Base-by-base conservation (phyloP, 1,284 basidiomycete species). In the Apiotrichum sp. region DNA sequence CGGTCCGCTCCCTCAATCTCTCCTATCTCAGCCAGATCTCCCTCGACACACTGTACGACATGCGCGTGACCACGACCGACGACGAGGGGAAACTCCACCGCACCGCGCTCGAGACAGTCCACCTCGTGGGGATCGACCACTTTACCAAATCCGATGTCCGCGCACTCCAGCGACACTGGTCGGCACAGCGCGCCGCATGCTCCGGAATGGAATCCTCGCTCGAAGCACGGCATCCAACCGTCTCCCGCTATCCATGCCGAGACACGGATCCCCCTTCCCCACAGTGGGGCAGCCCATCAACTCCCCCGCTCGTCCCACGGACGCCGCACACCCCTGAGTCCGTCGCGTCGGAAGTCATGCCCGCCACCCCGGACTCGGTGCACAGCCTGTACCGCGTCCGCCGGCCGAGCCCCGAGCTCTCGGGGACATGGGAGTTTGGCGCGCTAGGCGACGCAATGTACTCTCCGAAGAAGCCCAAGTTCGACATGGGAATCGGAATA, bases 121-220 rank as follows among this genome's bases (percentile, higher is more conserved):
- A 64, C 33, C 48, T 73, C 7, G 62, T 68, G 0, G 71, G 70
- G 3, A 71, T 71, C 39, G 71, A 73, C 58, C 63, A 68, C 57
- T 60, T 73, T 40, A 73, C 71, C 1, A 54, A 65, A 7, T 52
- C 54, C 29, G 68, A 73, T 52, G 62, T 73, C 14, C 58, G 71
- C 2, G 32, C 50, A 2, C 54, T 71, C 8, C 69, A 71, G 55
- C 42, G 39, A 8, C 63, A 64, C 50, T 73, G 71, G 71, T 63
- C 67, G 22, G 53, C 47, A 10, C 66, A 69, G 47, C 57, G 70
- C 4, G 34, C 46, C 1, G 10, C 46, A 16, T 38, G 36, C 36
- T 43, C 33, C 9, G 48, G 35, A n/a, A 14, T 8, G n/a, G 32
- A 32, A 13, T 4, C 8, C 31, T 10, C 1, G 10, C 45, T n/a